Evolutionary conservation across 2,329 filamentous ascomycete genomes (phyloP).

Genomic region (Arthrinium puccinioides): DNA sequence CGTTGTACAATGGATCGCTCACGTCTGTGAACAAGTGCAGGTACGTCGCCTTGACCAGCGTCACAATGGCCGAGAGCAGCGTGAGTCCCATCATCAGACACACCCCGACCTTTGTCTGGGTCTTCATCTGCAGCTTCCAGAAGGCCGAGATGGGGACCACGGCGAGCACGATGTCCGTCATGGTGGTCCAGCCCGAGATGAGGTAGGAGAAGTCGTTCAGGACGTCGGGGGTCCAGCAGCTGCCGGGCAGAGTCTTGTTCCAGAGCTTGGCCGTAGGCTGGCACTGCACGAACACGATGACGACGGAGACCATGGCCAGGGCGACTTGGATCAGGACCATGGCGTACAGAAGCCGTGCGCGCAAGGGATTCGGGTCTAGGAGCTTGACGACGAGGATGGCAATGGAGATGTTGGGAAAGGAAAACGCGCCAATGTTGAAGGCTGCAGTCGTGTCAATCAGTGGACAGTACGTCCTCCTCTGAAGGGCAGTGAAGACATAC

Average conservation of each 20-base stretch:
- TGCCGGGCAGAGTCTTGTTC: slow-evolving; percentile 10
- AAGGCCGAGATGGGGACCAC: slow-evolving; percentile 16
- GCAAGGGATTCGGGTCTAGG: slow-evolving; percentile 15
- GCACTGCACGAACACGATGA: slow-evolving; percentile 19
- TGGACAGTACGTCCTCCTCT: too few relatives aligned
- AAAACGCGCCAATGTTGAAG: slow-evolving; percentile 20
- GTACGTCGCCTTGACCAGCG: slow-evolving; percentile 19
- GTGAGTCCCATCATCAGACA: slow-evolving; percentile 21
- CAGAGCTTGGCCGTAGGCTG: slow-evolving; percentile 13
- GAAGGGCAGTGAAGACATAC: slow-evolving; percentile 3
- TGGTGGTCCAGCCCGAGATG: slow-evolving; percentile 17
- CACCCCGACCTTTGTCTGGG: slow-evolving; percentile 14
- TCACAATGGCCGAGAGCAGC: slow-evolving; percentile 17
- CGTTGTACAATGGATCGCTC: slow-evolving; percentile 13
- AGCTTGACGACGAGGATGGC: slow-evolving; percentile 17
- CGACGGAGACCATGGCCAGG: slow-evolving; percentile 14
- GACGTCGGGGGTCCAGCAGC: slow-evolving; percentile 15
- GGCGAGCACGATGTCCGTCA: slow-evolving; percentile 20
- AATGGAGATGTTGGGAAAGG: slow-evolving; percentile 21
- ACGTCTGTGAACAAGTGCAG: slow-evolving; percentile 15
- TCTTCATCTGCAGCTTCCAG: slow-evolving; percentile 18
- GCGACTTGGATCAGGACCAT: slow-evolving; percentile 17
- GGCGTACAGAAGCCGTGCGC: slow-evolving; percentile 11
- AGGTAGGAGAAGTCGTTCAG: slow-evolving; percentile 17
- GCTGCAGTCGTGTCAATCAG: slow-evolving; percentile 6